Evolutionary conservation across 306 rosid species (phyloP).

Genomic region (Canavalia ensiformis): DNA sequence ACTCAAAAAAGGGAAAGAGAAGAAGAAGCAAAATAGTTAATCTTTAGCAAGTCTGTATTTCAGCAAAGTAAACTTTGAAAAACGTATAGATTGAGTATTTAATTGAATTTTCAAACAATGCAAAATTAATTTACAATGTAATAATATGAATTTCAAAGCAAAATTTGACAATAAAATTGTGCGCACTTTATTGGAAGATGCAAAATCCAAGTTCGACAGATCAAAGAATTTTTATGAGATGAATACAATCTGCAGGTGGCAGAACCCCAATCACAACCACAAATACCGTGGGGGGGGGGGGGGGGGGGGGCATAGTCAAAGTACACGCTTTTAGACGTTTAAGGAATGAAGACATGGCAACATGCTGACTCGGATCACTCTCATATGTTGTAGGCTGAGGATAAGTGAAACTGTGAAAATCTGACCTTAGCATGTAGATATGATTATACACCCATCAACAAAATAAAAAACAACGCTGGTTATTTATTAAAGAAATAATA

Average conservation of each 20-base stretch:
- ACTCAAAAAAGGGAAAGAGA: background rate
- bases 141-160: background rate
- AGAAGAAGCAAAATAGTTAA: background rate
- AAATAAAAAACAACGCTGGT: background rate
- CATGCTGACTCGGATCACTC: constrained; percentile 37
- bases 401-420: constrained; percentile 13
- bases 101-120: background rate
- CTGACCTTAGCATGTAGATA: background rate
- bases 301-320: background rate
- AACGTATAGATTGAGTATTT: background rate
- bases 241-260: constrained; percentile 16
- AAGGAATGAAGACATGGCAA: background rate
- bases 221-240: background rate
- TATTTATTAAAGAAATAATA: background rate
- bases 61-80: background rate
- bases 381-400: constrained; percentile 30
- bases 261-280: background rate
- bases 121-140: background rate
- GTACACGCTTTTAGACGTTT: constrained; percentile 17
- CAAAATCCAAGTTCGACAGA: background rate
- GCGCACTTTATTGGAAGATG: background rate
- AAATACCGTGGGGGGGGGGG: too few species aligned
- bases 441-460: background rate
- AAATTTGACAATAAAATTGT: background rate
- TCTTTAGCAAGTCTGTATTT: background rate